Percentiles rank a stretch among this genome's conserved stretches.
Evolutionary conservation across 176 grass and related monocot species (phyloP).

Genomic region (Carex scoparia): DNA sequence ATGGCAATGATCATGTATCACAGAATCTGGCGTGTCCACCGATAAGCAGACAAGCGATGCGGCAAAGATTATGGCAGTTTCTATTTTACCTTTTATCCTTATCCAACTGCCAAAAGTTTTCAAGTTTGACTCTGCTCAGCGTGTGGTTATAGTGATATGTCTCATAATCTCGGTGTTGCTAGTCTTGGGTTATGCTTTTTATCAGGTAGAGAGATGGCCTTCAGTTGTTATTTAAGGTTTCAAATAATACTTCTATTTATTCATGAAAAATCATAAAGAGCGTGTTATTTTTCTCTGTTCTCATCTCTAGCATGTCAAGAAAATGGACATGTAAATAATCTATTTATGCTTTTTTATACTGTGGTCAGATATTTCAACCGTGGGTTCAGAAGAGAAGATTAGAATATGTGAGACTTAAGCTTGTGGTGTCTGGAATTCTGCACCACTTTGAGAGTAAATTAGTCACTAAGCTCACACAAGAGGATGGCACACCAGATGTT

Average conservation of each 20-base stretch:
- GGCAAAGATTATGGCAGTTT: conserved; percentile 81
- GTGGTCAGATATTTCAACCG: conserved; percentile 72
- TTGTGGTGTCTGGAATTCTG: conserved; percentile 81
- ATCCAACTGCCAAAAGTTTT: conserved; percentile 75
- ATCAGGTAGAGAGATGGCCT: conserved; percentile 60
- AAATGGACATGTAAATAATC: not conserved
- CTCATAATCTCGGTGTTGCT: conserved; percentile 51
- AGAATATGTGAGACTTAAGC: conserved; percentile 70
- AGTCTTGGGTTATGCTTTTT: conserved; percentile 71
- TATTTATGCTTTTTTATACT: conserved; percentile 24
- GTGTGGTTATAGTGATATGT: conserved; percentile 51
- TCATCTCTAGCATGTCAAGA: not conserved
- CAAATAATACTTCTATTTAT: not conserved
- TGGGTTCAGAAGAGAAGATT: conserved; percentile 82
- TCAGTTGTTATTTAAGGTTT: not conserved
- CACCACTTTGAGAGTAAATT: conserved; percentile 54
- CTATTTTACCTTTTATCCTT: conserved; percentile 79
- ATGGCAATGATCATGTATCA: not conserved
- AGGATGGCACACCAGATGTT: conserved; percentile 56
- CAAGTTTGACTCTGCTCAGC: conserved; percentile 55
- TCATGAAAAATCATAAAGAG: not conserved
- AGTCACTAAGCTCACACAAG: conserved; percentile 54
- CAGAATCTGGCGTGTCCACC: conserved; percentile 77
- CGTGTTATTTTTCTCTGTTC: not conserved
- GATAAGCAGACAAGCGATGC: conserved; percentile 76